Conservation (phyloP, 768 basidiomycete species). For the Lepiota subincarnata region DNA sequence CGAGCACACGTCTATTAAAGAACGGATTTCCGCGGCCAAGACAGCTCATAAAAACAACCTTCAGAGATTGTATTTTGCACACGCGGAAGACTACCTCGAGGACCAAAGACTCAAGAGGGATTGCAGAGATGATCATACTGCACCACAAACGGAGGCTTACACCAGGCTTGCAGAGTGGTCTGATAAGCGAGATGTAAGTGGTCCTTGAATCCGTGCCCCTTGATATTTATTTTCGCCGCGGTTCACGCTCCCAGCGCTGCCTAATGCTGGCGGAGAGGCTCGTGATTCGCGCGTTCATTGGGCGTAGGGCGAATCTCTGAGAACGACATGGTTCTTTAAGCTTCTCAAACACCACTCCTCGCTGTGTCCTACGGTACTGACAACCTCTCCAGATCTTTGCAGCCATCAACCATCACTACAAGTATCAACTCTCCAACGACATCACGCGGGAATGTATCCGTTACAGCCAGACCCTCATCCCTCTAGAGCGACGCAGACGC, state of each 20-base stretch:
- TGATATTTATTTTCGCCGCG: not conserved
- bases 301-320: too few relatives aligned
- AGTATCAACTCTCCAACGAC: not conserved
- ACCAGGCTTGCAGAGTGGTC: constrained; percentile 6
- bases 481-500: not conserved
- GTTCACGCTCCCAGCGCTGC: not conserved
- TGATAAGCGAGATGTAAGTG: constrained; percentile 7
- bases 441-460: not conserved
- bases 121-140: not conserved
- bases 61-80: not conserved
- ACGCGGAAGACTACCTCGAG: constrained; percentile 8
- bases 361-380: too few relatives aligned
- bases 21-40: constrained; percentile 2
- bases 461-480: not conserved
- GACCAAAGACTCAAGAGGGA: constrained; percentile 6
- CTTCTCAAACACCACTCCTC: too few relatives aligned
- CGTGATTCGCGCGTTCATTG: too few relatives aligned
- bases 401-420: too few relatives aligned
- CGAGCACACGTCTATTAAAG: not conserved
- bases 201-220: not conserved
- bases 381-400: too few relatives aligned
- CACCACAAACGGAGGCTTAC: not conserved
- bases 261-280: not conserved
- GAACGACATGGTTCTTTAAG: too few relatives aligned
- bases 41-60: constrained; percentile 1